A percentile compares a stretch with the other conserved stretches of the same genome.
These are phyloP conservation scores for Podosphaera fusca DNA, from an alignment of 2,329 filamentous ascomycete genomes.

Conservation along the genomic window DNA sequence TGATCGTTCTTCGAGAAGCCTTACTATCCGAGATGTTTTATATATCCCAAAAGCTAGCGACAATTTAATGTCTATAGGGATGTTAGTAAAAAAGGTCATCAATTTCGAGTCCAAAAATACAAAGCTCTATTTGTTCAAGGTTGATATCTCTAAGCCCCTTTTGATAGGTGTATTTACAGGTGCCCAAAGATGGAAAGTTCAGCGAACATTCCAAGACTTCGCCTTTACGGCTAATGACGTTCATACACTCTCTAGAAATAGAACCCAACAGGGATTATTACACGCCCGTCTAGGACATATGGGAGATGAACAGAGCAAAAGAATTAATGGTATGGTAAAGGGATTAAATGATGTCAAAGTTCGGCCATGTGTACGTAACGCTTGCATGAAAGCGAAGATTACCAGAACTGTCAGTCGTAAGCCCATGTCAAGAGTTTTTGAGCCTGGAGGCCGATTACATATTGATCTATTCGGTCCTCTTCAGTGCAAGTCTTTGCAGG, in stretches of 20 bases:
- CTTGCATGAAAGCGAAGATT: background rate
- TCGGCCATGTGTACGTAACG: background rate
- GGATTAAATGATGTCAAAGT: background rate
- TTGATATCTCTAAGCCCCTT: background rate
- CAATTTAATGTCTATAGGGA: background rate
- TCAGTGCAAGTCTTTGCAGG: background rate
- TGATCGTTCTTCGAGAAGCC: background rate
- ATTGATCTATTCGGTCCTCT: background rate
- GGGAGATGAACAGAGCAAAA: background rate
- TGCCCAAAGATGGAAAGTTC: background rate
- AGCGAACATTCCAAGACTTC: background rate
- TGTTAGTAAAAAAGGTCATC: background rate
- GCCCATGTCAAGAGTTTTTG: background rate
- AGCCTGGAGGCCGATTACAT: background rate
- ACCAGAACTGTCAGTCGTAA: background rate
- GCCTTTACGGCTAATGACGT: background rate
- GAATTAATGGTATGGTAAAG: background rate
- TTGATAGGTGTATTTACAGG: background rate
- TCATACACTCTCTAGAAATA: background rate
- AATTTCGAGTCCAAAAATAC: background rate
- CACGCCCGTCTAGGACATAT: background rate
- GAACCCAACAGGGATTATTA: background rate
- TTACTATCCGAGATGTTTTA: background rate
- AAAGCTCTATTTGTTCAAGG: background rate
- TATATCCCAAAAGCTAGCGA: background rate